Percentiles rank a stretch among this genome's conserved stretches.
phyloP scores from a whole-genome alignment of 805 yeast genomes.

The Teunomyces gatunensis region DNA sequence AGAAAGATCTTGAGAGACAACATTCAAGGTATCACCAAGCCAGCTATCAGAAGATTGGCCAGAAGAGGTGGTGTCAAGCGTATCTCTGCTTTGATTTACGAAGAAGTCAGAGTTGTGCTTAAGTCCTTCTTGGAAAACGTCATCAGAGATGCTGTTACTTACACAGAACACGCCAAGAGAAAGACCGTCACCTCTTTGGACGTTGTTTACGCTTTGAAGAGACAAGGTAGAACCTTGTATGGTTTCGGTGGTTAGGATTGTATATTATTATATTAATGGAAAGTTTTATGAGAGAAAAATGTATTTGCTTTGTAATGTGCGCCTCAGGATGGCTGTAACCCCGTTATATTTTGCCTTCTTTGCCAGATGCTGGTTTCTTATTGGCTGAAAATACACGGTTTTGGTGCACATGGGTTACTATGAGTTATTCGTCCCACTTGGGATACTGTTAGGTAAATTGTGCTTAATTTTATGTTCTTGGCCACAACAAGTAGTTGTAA shows the following conservation, averaged over 20 bases:
- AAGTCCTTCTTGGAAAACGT: constrained; percentile 95
- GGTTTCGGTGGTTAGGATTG: constrained; percentile 96
- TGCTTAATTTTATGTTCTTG: background rate
- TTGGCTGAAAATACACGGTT: background rate
- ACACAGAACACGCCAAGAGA: constrained; percentile 99
- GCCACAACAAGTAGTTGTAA: background rate
- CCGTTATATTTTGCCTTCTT: too few species aligned
- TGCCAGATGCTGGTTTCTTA: background rate
- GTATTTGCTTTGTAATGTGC: background rate
- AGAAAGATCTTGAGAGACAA: constrained; percentile 99
- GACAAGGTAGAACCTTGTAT: constrained; percentile 99
- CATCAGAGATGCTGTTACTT: constrained; percentile 98
- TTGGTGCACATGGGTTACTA: background rate
- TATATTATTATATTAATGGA: constrained; percentile 8
- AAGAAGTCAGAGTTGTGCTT: constrained; percentile 96
- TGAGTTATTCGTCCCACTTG: background rate
- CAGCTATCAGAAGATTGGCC: constrained; percentile 99
- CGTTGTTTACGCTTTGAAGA: constrained; percentile 98
- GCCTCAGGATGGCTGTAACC: too few species aligned
- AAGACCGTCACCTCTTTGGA: constrained; percentile 98
- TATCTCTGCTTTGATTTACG: constrained; percentile 97
- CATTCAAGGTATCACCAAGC: constrained; percentile 99
- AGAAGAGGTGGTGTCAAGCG: constrained; percentile 99
- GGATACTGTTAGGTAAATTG: background rate
- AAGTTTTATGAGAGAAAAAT: constrained; percentile 1